phyloP scores from a whole-genome alignment of 2,329 filamentous ascomycete species.

The Talaromyces sp. region DNA sequence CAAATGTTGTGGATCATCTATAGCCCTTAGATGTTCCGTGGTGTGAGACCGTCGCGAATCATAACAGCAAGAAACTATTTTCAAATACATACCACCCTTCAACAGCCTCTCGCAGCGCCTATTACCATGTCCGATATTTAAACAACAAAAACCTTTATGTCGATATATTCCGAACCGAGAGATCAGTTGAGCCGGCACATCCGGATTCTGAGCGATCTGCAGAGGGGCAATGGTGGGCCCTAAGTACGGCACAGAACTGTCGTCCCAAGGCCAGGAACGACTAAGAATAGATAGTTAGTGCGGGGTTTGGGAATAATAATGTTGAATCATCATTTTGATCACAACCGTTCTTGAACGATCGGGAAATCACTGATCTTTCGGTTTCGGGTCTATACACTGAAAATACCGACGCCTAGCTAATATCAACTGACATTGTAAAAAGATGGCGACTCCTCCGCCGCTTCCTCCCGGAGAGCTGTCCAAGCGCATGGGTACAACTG shows the following conservation, averaged over 20 bases:
- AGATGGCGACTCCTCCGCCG: background rate
- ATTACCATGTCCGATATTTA: background rate
- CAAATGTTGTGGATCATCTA: no score
- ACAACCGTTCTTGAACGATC: background rate
- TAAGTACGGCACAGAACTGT: background rate
- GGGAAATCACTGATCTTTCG: no score
- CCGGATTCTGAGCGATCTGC: background rate
- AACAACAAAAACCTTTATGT: background rate
- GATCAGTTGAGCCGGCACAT: no score
- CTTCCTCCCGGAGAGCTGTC: background rate
- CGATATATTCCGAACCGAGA: no score
- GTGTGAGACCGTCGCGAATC: background rate
- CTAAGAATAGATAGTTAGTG: background rate
- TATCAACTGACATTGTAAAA: no score
- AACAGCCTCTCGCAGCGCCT: no score
- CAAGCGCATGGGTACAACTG: background rate
- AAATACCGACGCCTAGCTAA: background rate
- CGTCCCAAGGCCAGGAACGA: background rate
- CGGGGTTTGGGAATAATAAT: background rate
- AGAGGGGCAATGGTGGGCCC: background rate
- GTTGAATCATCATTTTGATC: no score
- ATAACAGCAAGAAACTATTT: background rate
- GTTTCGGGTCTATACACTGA: background rate
- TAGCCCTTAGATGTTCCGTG: background rate
- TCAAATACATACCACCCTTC: no score